Conservation (phyloP, 192 early-diverging fungal species). For the Coemansia sp. region DNA sequence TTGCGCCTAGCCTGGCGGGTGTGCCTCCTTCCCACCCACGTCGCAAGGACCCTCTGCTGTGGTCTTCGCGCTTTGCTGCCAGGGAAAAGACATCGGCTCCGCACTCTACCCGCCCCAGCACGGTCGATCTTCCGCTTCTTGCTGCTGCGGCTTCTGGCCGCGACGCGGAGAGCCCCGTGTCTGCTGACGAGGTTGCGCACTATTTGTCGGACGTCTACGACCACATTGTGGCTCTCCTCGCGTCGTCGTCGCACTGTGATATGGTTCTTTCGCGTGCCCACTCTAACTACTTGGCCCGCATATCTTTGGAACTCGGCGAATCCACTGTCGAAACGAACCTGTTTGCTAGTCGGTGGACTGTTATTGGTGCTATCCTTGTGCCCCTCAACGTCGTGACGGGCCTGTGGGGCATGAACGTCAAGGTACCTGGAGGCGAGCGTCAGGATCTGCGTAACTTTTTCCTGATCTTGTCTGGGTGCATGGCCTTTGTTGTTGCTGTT, state of each 20-base stretch:
- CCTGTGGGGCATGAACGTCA: conserved; percentile 59
- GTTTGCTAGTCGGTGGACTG: conserved; percentile 79
- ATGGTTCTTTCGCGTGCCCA: conserved; percentile 67
- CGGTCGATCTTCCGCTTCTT: conserved; percentile 6
- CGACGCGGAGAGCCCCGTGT: conserved; percentile 1
- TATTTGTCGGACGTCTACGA: conserved; percentile 79
- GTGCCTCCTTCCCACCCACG: no score
- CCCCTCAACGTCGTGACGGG: conserved; percentile 88
- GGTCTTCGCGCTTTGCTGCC: conserved; percentile 12
- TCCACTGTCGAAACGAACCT: conserved; percentile 76
- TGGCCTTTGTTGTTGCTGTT: conserved; percentile 30
- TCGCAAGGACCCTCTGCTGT: conserved; percentile 7
- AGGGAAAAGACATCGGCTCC: conserved; percentile 8
- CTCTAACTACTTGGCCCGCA: conserved; percentile 68
- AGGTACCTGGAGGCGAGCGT: conserved; percentile 36
- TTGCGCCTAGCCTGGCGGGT: not conserved
- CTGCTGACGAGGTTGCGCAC: conserved; percentile 57
- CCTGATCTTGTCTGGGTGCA: conserved; percentile 24
- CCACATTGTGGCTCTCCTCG: conserved; percentile 66
- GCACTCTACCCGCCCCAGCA: conserved; percentile 19
- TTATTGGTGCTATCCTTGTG: conserved; percentile 80
- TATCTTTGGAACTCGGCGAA: conserved; percentile 64
- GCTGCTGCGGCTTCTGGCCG: not conserved
- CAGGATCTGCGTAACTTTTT: conserved; percentile 28
- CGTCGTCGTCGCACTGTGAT: conserved; percentile 68